These are phyloP conservation scores for Rhamnella rubrinervis DNA, from an alignment of 331 rosid species.

Conservation along the genomic window DNA sequence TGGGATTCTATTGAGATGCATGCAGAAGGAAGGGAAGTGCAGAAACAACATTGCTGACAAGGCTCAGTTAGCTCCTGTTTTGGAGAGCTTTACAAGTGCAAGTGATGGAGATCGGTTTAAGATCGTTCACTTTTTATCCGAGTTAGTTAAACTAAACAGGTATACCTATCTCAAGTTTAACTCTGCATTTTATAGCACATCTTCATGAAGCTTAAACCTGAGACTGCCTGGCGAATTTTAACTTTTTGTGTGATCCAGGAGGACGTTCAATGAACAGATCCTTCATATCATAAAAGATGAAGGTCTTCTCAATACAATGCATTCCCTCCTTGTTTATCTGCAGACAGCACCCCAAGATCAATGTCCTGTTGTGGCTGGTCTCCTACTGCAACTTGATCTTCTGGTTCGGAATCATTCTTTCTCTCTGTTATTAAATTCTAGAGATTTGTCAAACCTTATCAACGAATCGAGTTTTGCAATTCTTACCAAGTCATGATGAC, in stretches of 20 bases:
- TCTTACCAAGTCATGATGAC: constrained; percentile 8
- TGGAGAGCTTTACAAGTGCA: constrained; percentile 61
- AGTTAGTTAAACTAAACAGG: constrained; percentile 80
- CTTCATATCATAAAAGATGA: constrained; percentile 79
- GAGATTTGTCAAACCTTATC: constrained; percentile 9
- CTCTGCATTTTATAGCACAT: constrained; percentile 13
- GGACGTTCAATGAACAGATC: constrained; percentile 70
- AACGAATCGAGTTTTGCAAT: constrained; percentile 10
- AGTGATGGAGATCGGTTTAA: constrained; percentile 59
- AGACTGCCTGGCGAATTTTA: constrained; percentile 19
- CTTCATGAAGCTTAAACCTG: background rate
- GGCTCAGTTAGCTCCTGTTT: constrained; percentile 60
- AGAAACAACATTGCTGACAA: constrained; percentile 70
- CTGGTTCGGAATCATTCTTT: constrained; percentile 57
- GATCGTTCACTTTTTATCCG: constrained; percentile 60
- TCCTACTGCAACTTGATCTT: constrained; percentile 92
- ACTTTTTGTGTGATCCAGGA: constrained; percentile 42
- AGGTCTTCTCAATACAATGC: constrained; percentile 87
- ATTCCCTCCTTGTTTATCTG: constrained; percentile 66
- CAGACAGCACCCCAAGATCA: constrained; percentile 67
- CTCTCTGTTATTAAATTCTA: background rate
- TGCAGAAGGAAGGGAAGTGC: constrained; percentile 73
- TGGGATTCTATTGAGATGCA: constrained; percentile 69
- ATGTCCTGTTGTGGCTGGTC: constrained; percentile 81
- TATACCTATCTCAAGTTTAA: constrained; percentile 22